Evolutionary conservation across 139 green algal genomes (phyloP).

Genomic region (Raphidocelis subcapitata): DNA sequence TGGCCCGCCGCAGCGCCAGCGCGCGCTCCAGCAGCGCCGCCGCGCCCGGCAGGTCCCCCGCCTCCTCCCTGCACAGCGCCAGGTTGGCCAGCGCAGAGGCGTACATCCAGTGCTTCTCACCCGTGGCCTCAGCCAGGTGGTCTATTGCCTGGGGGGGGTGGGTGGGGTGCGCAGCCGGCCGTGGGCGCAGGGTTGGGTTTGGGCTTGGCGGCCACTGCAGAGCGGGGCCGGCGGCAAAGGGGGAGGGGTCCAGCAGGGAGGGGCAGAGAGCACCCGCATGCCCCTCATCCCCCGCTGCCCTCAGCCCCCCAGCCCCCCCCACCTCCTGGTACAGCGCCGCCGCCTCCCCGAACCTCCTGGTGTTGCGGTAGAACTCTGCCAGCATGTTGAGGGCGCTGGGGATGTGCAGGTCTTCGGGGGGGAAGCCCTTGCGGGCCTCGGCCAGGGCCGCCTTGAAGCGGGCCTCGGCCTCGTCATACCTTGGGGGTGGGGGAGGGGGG

Average conservation of each 20-base stretch:
- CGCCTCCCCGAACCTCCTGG: constrained; percentile 45
- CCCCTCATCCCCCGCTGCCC: too few species aligned
- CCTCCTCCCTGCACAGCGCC: constrained; percentile 45
- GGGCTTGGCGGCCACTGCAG: too few species aligned
- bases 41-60: constrained; percentile 20
- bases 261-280: too few species aligned
- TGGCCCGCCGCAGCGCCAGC: constrained; percentile 34
- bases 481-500: not conserved
- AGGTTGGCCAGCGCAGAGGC: constrained; percentile 58
- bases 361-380: constrained; percentile 73
- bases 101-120: constrained; percentile 58
- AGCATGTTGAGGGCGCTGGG: constrained; percentile 70
- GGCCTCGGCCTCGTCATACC: constrained; percentile 57
- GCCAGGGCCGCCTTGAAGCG: constrained; percentile 57
- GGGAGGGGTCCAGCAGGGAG: too few species aligned
- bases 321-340: constrained; percentile 67
- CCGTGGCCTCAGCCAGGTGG: constrained; percentile 32
- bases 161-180: not conserved
- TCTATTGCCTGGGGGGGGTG: constrained; percentile 39
- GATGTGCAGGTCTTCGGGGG: constrained; percentile 62
- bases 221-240: too few species aligned
- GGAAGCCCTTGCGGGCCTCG: constrained; percentile 63
- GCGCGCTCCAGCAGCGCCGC: constrained; percentile 26
- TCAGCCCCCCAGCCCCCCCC: constrained; percentile 7
- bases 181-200: too few species aligned